Percentiles rank a stretch among this genome's conserved stretches.
Conservation (phyloP, 2,329 filamentous ascomycete genomes). For the Verticillium nonalfalfae region DNA sequence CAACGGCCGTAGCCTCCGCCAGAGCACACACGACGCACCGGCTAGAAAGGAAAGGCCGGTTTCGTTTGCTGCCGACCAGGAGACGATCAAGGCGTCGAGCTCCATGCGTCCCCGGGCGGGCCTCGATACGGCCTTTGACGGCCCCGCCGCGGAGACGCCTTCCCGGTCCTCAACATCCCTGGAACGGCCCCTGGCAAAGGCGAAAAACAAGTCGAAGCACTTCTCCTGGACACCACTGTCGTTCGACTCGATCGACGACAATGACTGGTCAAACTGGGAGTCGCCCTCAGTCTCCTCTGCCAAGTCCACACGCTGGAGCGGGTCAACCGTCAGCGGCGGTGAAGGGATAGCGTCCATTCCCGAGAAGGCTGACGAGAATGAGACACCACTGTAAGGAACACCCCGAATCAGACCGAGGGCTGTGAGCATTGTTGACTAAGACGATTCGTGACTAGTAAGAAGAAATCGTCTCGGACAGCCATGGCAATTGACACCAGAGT, state of each 20-base stretch:
- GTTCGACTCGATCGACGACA: conserved; percentile 51
- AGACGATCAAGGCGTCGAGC: conserved; percentile 39
- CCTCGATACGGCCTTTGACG: conserved; percentile 34
- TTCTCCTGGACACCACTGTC: conserved; percentile 56
- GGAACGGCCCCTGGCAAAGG: conserved; percentile 20
- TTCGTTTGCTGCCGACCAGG: conserved; percentile 27
- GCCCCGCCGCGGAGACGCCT: conserved; percentile 21
- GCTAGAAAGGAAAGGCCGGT: conserved; percentile 4
- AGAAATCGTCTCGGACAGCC: conserved; percentile 23
- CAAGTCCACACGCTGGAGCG: conserved; percentile 58
- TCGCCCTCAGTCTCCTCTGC: conserved; percentile 39
- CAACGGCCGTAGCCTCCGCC: conserved; percentile 34
- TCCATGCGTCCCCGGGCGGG: conserved; percentile 29
- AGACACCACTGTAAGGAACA: conserved; percentile 41
- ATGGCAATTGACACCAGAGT: conserved; percentile 18
- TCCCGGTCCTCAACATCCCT: conserved; percentile 21
- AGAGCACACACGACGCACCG: conserved; percentile 3
- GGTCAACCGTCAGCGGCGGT: conserved; percentile 42
- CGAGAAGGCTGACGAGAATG: conserved; percentile 40
- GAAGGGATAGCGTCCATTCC: conserved; percentile 40
- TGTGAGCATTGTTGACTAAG: conserved; percentile 6
- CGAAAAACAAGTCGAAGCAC: conserved; percentile 40
- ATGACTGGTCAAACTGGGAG: conserved; percentile 62
- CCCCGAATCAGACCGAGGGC: neutral
- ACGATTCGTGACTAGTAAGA: conserved; percentile 18